These are phyloP conservation scores for Allium cepa DNA, from an alignment of 106 monocot species.

Conservation along the genomic window DNA sequence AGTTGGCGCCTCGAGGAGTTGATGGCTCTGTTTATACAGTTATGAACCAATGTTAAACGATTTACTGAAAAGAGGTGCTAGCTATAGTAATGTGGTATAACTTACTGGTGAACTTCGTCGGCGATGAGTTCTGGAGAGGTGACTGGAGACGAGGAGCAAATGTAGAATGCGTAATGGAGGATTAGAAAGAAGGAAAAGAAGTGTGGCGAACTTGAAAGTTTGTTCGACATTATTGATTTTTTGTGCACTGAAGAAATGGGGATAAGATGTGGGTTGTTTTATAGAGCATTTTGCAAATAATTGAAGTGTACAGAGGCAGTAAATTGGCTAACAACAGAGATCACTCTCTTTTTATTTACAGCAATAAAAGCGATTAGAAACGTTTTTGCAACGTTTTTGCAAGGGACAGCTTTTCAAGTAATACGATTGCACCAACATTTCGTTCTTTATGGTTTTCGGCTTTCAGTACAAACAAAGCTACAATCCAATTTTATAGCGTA, in stretches of 20 bases:
- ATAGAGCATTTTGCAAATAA: neutral
- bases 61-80: neutral
- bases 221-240: neutral
- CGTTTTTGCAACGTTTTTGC: too few species aligned
- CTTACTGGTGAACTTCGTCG: slow-evolving; percentile 14
- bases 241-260: neutral
- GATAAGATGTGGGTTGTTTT: neutral
- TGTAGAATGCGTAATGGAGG: neutral
- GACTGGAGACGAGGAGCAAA: neutral
- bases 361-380: too few species aligned
- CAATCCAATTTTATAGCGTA: too few species aligned
- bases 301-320: too few species aligned
- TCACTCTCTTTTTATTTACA: too few species aligned
- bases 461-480: too few species aligned
- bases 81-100: neutral
- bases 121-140: slow-evolving; percentile 7
- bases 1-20: neutral
- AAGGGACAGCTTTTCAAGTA: too few species aligned
- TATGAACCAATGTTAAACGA: neutral
- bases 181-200: neutral
- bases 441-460: too few species aligned
- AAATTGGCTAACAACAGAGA: too few species aligned
- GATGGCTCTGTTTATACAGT: slow-evolving; percentile 4
- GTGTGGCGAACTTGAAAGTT: neutral
- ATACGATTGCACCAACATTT: too few species aligned